phyloP scores from a whole-genome alignment of 371 early-diverging fungal species.

The Mortierella polycephala region DNA sequence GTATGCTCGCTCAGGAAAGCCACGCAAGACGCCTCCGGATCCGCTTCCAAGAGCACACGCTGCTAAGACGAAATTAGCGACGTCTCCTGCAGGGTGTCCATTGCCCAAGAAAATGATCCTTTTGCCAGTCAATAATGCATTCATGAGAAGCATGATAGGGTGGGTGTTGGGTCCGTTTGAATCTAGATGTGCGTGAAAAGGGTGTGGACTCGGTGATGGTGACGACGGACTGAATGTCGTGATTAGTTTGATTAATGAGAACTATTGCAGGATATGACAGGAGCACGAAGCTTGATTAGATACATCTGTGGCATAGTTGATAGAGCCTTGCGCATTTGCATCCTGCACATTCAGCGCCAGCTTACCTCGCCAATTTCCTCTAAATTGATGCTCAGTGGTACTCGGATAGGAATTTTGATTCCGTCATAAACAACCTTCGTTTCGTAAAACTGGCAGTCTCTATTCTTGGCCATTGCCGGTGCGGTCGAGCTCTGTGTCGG shows the following conservation, averaged over 20 bases:
- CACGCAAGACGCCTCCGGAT: conserved; percentile 85
- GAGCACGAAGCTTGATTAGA: neutral
- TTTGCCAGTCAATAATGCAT: conserved; percentile 91
- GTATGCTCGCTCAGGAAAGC: conserved; percentile 91
- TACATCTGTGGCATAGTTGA: too few relatives aligned
- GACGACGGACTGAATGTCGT: conserved; percentile 71
- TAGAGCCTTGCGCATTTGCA: neutral
- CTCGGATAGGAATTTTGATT: conserved; percentile 85
- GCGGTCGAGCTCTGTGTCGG: conserved; percentile 23
- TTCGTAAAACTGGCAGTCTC: conserved; percentile 89
- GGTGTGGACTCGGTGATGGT: conserved; percentile 64
- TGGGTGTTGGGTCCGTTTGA: conserved; percentile 83
- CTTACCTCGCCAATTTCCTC: conserved; percentile 94
- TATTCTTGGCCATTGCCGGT: conserved; percentile 58
- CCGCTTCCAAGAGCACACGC: conserved; percentile 92
- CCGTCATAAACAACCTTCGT: conserved; percentile 85
- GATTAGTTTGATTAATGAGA: conserved; percentile 81
- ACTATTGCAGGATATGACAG: conserved; percentile 59
- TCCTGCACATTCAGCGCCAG: neutral
- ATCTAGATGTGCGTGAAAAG: conserved; percentile 91
- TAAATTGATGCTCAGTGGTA: conserved; percentile 84
- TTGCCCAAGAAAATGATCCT: conserved; percentile 95
- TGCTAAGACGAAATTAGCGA: conserved; percentile 93
- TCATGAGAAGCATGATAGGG: conserved; percentile 86
- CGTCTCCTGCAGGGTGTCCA: conserved; percentile 90